Evolutionary conservation across 768 basidiomycete species (phyloP).

Genomic region (Nidularia sp.): DNA sequence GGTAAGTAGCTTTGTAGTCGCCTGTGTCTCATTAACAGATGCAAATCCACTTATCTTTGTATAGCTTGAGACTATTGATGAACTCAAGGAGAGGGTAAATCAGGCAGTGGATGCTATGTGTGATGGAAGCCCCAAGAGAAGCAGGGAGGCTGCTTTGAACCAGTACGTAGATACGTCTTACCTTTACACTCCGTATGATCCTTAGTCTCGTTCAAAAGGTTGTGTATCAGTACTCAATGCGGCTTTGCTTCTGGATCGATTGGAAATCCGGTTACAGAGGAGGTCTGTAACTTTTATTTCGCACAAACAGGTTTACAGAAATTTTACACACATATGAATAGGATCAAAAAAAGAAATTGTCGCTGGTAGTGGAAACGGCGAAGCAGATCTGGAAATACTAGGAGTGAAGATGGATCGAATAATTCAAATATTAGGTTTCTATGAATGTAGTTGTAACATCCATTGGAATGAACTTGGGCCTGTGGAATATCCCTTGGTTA

Average conservation of each 20-base stretch:
- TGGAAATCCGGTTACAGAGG: slow-evolving; percentile 50
- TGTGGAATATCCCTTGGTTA: too few species aligned
- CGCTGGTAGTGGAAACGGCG: neutral
- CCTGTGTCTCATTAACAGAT: neutral
- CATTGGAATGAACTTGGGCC: too few species aligned
- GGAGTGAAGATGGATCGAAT: neutral
- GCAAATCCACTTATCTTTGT: neutral
- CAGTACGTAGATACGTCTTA: slow-evolving; percentile 31
- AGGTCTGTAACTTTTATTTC: slow-evolving; percentile 19
- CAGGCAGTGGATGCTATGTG: slow-evolving; percentile 49
- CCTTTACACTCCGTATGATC: slow-evolving; percentile 1
- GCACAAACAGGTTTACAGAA: neutral
- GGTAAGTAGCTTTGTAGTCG: slow-evolving; percentile 15
- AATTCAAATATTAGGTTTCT: too few species aligned
- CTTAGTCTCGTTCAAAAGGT: slow-evolving; percentile 20
- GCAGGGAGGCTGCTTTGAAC: slow-evolving; percentile 44
- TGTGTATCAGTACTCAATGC: slow-evolving; percentile 58
- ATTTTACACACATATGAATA: neutral
- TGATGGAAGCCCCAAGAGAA: slow-evolving; percentile 35
- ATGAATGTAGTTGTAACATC: too few species aligned
- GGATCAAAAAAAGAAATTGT: neutral
- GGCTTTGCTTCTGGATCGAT: slow-evolving; percentile 59
- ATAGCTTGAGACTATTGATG: slow-evolving; percentile 47
- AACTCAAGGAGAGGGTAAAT: slow-evolving; percentile 45
- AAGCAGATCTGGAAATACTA: neutral